Base-by-base conservation (phyloP, 2,329 filamentous ascomycete genomes). In the Beauveria bassiana region DNA sequence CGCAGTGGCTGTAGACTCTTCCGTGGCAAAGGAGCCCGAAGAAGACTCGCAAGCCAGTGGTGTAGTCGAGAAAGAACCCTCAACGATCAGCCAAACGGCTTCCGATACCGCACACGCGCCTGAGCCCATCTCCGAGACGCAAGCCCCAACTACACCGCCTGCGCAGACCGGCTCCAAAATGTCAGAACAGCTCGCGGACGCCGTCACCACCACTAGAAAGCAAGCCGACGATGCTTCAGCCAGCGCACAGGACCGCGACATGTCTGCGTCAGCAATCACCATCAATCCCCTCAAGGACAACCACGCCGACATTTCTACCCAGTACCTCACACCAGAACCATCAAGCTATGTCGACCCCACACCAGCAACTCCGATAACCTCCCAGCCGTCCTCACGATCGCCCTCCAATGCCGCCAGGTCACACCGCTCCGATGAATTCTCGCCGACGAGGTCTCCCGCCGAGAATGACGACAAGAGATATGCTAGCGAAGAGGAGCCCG, bases 401-500 rank as follows among this genome's bases (percentile, higher is more conserved):
- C 77, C 84, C 70, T 78, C 86, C 69, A 70, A 80, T 73, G 72
- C 85, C 70, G 70, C 81, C 70, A 67, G 83, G 74, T 69, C 82
- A 72, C 73, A 74, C 63, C 67, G 70, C 63, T 72, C 75, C 54
- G 68, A 75, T 24, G 78, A 78, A 31, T 72, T 71, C 34, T 86
- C 84, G 6, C 83, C 83, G 5, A 80, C 81, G 1, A 75, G 79
- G 62, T 40, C 43, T 34, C 80, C 84, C 67, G 77, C 76, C 34
- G 81, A 75, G 7, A 81, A 83, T 64, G 85, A 88, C 57, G 84
- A 86, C 56, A 83, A 79, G 66, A 75, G 75, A 63, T 81, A 80
- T 59, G 66, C 78, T 42, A 86, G 81, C 67, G 86, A 87, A 69
- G 85, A 86, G 68, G 82, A 85, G 60, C 82, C 84, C 24, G 86